A percentile compares a stretch with the other conserved stretches of the same genome.
Evolutionary conservation across 352 stramenopile genomes (phyloP).

Genomic region (Aphanomyces astaci): DNA sequence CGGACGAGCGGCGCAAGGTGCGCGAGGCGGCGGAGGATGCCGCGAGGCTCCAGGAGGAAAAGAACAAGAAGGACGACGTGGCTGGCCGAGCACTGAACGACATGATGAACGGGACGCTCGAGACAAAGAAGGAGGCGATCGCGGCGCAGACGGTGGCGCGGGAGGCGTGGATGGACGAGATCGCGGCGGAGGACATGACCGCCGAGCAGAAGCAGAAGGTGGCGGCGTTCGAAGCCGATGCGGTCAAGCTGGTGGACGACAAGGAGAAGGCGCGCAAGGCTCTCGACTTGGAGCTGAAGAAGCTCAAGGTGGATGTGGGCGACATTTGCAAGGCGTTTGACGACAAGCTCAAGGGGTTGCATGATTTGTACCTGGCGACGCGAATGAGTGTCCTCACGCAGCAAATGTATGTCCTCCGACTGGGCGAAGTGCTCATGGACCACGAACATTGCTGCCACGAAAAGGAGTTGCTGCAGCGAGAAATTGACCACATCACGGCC

Average conservation of each 20-base stretch:
- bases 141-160: constrained; percentile 57
- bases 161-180: constrained; percentile 84
- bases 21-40: constrained; percentile 40
- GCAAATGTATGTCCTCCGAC: constrained; percentile 60
- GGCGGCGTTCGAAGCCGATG: constrained; percentile 49
- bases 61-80: constrained; percentile 78
- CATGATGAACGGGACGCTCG: constrained; percentile 93
- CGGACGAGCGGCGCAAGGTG: constrained; percentile 45
- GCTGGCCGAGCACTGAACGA: constrained; percentile 69
- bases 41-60: constrained; percentile 29
- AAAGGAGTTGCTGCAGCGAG: constrained; percentile 26
- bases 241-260: constrained; percentile 74
- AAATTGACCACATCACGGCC: constrained; percentile 25
- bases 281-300: constrained; percentile 85
- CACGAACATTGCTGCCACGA: constrained; percentile 43
- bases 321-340: constrained; percentile 81
- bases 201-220: constrained; percentile 70
- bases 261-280: constrained; percentile 87
- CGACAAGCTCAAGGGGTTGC: constrained; percentile 61
- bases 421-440: constrained; percentile 44
- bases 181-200: constrained; percentile 64
- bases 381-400: constrained; percentile 45
- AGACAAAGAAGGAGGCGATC: constrained; percentile 78
- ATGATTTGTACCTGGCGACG: constrained; percentile 49
- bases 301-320: constrained; percentile 64